These are phyloP conservation scores for Pleurotus platypus DNA, from an alignment of 768 basidiomycete genomes.

Conservation along the genomic window DNA sequence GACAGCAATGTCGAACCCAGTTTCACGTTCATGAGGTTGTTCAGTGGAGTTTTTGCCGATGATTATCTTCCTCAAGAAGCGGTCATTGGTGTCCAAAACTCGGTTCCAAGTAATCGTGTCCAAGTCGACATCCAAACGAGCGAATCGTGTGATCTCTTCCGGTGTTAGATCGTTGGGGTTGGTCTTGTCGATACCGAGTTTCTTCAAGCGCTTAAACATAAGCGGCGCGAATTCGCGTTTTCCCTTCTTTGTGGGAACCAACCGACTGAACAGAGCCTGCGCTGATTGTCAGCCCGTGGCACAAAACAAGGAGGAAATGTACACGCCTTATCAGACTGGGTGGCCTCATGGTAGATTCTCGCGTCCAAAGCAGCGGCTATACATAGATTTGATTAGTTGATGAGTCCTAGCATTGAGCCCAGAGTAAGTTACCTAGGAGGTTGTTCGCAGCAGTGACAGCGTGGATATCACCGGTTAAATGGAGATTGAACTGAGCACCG, in stretches of 20 bases:
- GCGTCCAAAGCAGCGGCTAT: slow-evolving; percentile 94
- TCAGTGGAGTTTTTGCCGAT: slow-evolving; percentile 91
- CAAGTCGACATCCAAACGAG: slow-evolving; percentile 87
- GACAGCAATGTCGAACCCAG: slow-evolving; percentile 96
- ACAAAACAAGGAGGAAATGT: not conserved
- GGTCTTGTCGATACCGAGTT: slow-evolving; percentile 93
- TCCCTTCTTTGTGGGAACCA: slow-evolving; percentile 92
- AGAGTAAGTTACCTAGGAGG: slow-evolving; percentile 60
- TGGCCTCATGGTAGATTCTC: slow-evolving; percentile 96
- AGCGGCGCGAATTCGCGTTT: slow-evolving; percentile 92
- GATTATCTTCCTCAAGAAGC: slow-evolving; percentile 92
- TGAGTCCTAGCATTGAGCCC: not conserved
- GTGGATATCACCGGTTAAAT: slow-evolving; percentile 96
- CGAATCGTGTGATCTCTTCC: slow-evolving; percentile 88
- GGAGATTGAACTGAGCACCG: slow-evolving; percentile 78
- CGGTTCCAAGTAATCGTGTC: slow-evolving; percentile 97
- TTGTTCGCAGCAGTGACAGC: slow-evolving; percentile 98
- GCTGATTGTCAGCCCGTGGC: not conserved
- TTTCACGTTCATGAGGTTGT: slow-evolving; percentile 80
- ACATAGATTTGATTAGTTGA: slow-evolving; percentile 9
- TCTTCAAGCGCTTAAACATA: slow-evolving; percentile 93
- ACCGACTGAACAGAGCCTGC: slow-evolving; percentile 81
- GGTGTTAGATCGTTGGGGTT: slow-evolving; percentile 89
- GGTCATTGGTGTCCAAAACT: slow-evolving; percentile 94
- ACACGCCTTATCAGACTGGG: slow-evolving; percentile 79